A percentile compares a stretch with the other conserved stretches of the same genome.
Conservation (phyloP, 257 asterid species). For the Fraxinus pennsylvanica region DNA sequence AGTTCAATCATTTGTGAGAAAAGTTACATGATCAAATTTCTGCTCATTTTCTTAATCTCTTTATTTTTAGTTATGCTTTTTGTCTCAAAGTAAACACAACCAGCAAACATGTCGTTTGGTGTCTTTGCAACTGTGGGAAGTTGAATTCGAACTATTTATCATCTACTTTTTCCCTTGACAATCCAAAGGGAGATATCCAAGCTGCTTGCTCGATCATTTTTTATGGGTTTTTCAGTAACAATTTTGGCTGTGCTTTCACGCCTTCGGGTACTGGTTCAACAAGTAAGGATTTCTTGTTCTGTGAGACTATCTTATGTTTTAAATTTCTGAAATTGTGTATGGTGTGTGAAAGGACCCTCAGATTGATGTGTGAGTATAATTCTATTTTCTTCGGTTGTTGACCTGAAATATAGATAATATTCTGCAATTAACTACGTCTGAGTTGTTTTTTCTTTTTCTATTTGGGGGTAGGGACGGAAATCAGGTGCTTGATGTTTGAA, state of each 20-base stretch:
- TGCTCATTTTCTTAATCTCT: too few relatives aligned
- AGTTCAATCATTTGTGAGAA: too few relatives aligned
- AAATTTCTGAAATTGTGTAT: conserved; percentile 4
- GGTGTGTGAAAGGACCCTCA: background rate
- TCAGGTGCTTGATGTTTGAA: background rate
- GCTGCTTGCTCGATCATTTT: conserved; percentile 86
- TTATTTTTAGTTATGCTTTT: too few relatives aligned
- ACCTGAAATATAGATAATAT: conserved; percentile 3
- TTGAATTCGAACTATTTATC: too few relatives aligned
- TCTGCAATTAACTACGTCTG: background rate
- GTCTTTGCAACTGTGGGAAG: too few relatives aligned
- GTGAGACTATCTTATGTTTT: background rate
- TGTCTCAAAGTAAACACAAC: too few relatives aligned
- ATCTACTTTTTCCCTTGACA: conserved; percentile 42
- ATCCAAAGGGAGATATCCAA: conserved; percentile 68
- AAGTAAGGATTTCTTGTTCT: conserved; percentile 47
- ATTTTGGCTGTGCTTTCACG: conserved; percentile 82
- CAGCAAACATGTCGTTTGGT: too few relatives aligned
- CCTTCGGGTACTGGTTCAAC: conserved; percentile 82
- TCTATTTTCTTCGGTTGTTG: background rate
- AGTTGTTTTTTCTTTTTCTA: background rate
- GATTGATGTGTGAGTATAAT: background rate
- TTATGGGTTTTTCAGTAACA: conserved; percentile 79
- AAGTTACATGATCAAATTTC: too few relatives aligned
- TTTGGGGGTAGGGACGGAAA: background rate